Conservation (phyloP, 2,329 filamentous ascomycete genomes). For the Penicillium sp. region DNA sequence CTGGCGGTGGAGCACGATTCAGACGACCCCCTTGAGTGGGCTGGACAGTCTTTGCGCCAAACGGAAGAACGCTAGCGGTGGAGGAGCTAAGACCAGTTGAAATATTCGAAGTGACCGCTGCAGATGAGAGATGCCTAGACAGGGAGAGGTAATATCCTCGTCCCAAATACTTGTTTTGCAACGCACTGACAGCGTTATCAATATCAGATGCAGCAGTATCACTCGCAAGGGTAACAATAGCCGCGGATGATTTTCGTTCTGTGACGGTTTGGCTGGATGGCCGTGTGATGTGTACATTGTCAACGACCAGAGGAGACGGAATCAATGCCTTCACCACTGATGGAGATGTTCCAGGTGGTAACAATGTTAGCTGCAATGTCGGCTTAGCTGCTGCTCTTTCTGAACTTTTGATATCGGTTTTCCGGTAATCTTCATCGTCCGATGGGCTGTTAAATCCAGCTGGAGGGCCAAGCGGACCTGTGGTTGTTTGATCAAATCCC, state of each 20-base stretch:
- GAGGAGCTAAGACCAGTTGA: slow-evolving; percentile 50
- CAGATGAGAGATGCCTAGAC: slow-evolving; percentile 80
- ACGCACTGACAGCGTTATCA: slow-evolving; percentile 71
- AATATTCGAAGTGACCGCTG: slow-evolving; percentile 59
- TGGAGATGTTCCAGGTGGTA: slow-evolving; percentile 55
- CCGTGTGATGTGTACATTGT: slow-evolving; percentile 71
- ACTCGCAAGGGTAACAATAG: slow-evolving; percentile 76
- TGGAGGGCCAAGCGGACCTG: slow-evolving; percentile 31
- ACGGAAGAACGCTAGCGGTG: slow-evolving; percentile 62
- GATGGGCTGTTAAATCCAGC: slow-evolving; percentile 41
- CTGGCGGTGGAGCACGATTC: slow-evolving; percentile 51
- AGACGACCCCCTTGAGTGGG: slow-evolving; percentile 47
- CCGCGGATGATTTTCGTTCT: slow-evolving; percentile 71
- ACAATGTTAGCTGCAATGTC: slow-evolving; percentile 54
- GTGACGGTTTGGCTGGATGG: slow-evolving; percentile 47
- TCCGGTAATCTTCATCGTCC: slow-evolving; percentile 47
- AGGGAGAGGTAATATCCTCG: slow-evolving; percentile 79
- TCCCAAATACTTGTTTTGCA: slow-evolving; percentile 83
- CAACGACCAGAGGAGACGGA: slow-evolving; percentile 61
- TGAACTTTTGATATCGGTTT: slow-evolving; percentile 41
- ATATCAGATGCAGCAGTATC: slow-evolving; percentile 83
- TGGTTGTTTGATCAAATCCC: slow-evolving; percentile 39
- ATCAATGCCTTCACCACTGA: slow-evolving; percentile 52
- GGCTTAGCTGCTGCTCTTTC: slow-evolving; percentile 54
- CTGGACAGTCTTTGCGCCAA: slow-evolving; percentile 70